A percentile compares a stretch with the other conserved stretches of the same genome.
phyloP scores from a whole-genome alignment of 192 early-diverging fungal genomes.

The Pilaira anomala region DNA sequence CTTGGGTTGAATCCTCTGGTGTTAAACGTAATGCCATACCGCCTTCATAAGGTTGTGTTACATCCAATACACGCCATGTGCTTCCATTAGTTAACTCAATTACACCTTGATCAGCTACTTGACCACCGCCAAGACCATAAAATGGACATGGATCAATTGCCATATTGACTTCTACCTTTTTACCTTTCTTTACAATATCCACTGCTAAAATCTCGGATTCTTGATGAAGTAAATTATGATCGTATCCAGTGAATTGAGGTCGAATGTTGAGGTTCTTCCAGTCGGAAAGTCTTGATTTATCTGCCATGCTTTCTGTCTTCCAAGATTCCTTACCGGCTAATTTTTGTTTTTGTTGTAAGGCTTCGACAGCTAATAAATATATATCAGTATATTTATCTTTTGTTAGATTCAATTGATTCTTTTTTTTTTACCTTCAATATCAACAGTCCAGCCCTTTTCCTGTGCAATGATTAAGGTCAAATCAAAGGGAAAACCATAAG shows the following conservation, averaged over 20 bases:
- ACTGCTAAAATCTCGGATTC: constrained; percentile 37
- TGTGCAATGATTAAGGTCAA: constrained; percentile 49
- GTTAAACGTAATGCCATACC: constrained; percentile 42
- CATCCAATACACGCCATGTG: constrained; percentile 44
- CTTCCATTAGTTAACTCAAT: constrained; percentile 40
- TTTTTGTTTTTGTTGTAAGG: constrained; percentile 42
- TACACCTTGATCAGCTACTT: constrained; percentile 45
- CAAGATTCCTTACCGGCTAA: constrained; percentile 46
- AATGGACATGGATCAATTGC: constrained; percentile 58
- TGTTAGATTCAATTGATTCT: neutral
- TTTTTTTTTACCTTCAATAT: constrained; percentile 34
- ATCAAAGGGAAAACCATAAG: constrained; percentile 60
- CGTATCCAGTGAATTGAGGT: constrained; percentile 53
- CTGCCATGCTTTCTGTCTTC: constrained; percentile 31
- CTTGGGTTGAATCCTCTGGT: neutral
- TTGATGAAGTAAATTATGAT: constrained; percentile 37
- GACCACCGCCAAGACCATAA: constrained; percentile 59
- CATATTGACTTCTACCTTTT: constrained; percentile 41
- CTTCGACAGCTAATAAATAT: constrained; percentile 37
- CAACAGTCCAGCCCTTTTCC: constrained; percentile 56
- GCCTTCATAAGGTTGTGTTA: constrained; percentile 50
- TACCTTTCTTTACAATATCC: constrained; percentile 32
- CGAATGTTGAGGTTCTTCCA: constrained; percentile 34
- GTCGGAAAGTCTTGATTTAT: constrained; percentile 28
- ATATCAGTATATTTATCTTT: neutral